Evolutionary conservation across 768 basidiomycete species (phyloP).

Genomic region (Agaricus blazei): DNA sequence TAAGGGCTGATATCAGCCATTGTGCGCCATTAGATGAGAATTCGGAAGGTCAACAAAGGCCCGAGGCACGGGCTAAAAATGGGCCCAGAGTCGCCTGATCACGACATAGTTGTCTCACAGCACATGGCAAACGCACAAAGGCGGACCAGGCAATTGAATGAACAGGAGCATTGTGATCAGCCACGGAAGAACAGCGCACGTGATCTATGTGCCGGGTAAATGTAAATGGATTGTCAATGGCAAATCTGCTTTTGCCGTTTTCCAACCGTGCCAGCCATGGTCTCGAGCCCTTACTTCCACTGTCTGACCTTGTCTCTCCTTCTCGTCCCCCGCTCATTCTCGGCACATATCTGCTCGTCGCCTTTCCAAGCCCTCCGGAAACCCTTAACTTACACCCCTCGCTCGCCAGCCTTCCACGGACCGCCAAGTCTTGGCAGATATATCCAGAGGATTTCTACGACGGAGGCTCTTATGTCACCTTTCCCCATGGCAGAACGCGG

Average conservation of each 20-base stretch:
- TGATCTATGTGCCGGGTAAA: neutral
- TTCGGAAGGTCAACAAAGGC: no score
- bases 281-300: conserved; percentile 30
- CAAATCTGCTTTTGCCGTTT: neutral
- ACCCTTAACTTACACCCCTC: conserved; percentile 49
- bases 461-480: conserved; percentile 56
- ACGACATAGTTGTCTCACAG: no score
- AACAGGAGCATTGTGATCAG: no score
- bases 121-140: no score
- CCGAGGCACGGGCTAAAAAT: no score
- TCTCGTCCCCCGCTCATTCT: conserved; percentile 54
- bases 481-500: conserved; percentile 66
- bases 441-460: conserved; percentile 69
- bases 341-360: conserved; percentile 54
- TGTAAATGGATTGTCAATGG: no score
- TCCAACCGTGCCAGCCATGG: conserved; percentile 18
- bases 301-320: conserved; percentile 52
- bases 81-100: no score
- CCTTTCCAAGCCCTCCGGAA: conserved; percentile 58
- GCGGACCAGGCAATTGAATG: no score
- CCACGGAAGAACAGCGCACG: neutral
- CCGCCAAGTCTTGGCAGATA: conserved; percentile 57
- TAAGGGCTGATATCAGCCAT: no score
- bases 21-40: no score
- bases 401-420: conserved; percentile 51